Base-by-base conservation (phyloP, 73 alveolate species). In the Diophrys appendiculata region DNA sequence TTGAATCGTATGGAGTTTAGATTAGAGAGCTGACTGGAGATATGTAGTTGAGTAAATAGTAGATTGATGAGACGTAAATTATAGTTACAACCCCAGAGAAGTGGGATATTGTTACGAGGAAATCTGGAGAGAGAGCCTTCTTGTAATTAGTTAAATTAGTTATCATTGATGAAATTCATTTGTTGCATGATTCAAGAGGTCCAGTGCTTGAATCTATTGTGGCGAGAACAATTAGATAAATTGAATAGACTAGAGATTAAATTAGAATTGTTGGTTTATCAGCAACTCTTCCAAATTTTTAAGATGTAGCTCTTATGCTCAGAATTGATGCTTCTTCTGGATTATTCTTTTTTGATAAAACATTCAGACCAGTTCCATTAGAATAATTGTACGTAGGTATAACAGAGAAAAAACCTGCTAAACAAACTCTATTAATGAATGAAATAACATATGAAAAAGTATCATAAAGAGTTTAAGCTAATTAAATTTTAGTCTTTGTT, bases 41-140 rank as follows among this genome's bases (percentile, higher is more conserved):
- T 81, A 91, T 92, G 33, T 91, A 96, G 82, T 85, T 98, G 76
- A 90, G 99, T 34, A 97, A 97, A 77, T 89, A 89, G 29, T 96
- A 98, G 84, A 96, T 98, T 31, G 97, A 96, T 55, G 98, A 95
- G 76, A 96, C 99, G n/a, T 95, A 98, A 87, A 89, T 98, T 77
- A 95, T 98, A n/a, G 98, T 98, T 34, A 96, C 99, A 13, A 98
- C 99, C 26, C 99, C 99, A 14, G 99, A 95, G 88, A 98, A 98
- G 88, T 98, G 99, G 99, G 99, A 98, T 90, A 97, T 98, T 83
- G 91, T 98, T 52, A 98, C 99, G 0, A 89, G 99, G 80, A 98
- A 95, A 87, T 88, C 94, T 84, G 99, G 96, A 33, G 98, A 90
- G 72, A 95, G 99, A 69, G 97, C 99, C 25, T 97, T 81, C 87